These are phyloP conservation scores for Digitaria exilis DNA, from an alignment of 202 grass and related monocot species.

Conservation along the genomic window DNA sequence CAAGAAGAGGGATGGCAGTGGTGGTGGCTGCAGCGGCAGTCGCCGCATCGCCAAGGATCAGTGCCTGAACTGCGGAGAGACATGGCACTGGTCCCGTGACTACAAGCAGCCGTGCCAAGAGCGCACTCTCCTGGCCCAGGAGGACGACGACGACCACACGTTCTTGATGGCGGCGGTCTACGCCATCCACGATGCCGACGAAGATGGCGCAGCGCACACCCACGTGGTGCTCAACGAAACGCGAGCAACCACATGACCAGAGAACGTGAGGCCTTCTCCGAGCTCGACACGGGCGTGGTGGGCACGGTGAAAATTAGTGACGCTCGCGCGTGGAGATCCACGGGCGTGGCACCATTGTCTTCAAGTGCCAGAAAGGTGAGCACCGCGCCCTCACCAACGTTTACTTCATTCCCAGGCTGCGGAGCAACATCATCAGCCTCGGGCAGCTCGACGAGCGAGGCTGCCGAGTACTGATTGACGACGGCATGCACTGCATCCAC, in stretches of 20 bases:
- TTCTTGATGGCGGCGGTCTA: too few species aligned
- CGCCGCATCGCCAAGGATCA: too few species aligned
- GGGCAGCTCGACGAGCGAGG: not conserved
- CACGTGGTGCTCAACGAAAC: not conserved
- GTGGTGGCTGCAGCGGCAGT: too few species aligned
- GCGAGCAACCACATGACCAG: not conserved
- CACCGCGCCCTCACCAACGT: not conserved
- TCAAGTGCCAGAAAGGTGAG: not conserved
- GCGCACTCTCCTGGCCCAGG: too few species aligned
- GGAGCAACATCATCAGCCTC: not conserved
- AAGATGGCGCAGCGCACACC: fast-evolving
- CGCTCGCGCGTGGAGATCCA: not conserved
- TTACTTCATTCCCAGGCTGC: not conserved
- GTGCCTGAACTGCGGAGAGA: too few species aligned
- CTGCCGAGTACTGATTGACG: not conserved
- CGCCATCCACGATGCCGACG: too few species aligned
- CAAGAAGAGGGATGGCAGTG: too few species aligned
- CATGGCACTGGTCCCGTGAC: too few species aligned
- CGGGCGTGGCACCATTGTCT: not conserved
- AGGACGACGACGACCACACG: too few species aligned
- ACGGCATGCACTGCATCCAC: not conserved
- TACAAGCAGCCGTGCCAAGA: too few species aligned
- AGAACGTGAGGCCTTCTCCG: not conserved
- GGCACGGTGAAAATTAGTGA: not conserved
- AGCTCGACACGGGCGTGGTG: not conserved